Evolutionary conservation across 2,329 filamentous ascomycete genomes (phyloP).

Genomic region (Aureobasidium lini): DNA sequence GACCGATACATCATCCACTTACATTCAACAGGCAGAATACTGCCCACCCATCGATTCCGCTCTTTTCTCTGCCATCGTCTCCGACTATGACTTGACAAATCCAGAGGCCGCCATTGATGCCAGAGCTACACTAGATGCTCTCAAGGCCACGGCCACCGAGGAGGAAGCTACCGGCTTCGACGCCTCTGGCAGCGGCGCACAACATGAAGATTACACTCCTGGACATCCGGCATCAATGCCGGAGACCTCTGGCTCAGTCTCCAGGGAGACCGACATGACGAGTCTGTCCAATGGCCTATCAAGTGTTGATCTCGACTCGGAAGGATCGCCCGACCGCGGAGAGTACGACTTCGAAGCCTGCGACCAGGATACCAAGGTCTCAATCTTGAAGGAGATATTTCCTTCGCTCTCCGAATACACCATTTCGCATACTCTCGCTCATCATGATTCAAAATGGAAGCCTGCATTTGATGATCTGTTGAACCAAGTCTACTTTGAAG

Average conservation of each 20-base stretch:
- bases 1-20: neutral
- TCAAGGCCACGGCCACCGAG: slow-evolving; percentile 55
- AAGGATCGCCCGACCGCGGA: slow-evolving; percentile 19
- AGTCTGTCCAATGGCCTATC: slow-evolving; percentile 42
- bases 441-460: slow-evolving; percentile 59
- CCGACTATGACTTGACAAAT: slow-evolving; percentile 61
- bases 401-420: slow-evolving; percentile 57
- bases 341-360: slow-evolving; percentile 33
- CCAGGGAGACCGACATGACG: slow-evolving; percentile 44
- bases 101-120: slow-evolving; percentile 47
- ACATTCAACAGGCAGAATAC: slow-evolving; percentile 54
- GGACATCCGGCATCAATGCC: slow-evolving; percentile 29
- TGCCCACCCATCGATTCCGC: slow-evolving; percentile 69
- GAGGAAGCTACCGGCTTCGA: slow-evolving; percentile 71
- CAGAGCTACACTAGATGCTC: slow-evolving; percentile 52
- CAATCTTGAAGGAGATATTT: slow-evolving; percentile 63
- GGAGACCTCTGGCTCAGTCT: slow-evolving; percentile 33
- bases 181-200: slow-evolving; percentile 60
- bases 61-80: slow-evolving; percentile 65
- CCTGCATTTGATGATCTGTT: slow-evolving; percentile 72
- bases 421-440: slow-evolving; percentile 59
- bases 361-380: slow-evolving; percentile 55
- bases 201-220: slow-evolving; percentile 24
- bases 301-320: slow-evolving; percentile 23
- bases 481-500: slow-evolving; percentile 69